A percentile compares a stretch with the other conserved stretches of the same genome.
Evolutionary conservation across 768 basidiomycete genomes (phyloP).

Genomic region (Coprinopsis cinerea): DNA sequence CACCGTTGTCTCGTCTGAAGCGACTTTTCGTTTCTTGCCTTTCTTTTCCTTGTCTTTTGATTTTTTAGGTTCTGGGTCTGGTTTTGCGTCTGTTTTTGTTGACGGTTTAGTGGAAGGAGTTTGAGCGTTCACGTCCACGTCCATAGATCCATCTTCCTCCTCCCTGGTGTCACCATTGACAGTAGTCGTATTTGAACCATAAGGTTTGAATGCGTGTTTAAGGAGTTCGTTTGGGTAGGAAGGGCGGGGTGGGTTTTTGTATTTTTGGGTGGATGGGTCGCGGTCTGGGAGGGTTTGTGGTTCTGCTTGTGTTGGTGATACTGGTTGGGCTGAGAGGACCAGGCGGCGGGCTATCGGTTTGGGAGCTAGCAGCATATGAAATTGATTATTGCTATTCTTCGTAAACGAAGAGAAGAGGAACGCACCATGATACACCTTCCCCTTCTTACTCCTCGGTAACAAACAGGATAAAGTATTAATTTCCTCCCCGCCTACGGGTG

Average conservation of each 20-base stretch:
- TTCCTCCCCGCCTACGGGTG: conserved; percentile 53
- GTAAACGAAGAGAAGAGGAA: neutral
- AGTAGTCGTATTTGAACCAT: conserved; percentile 35
- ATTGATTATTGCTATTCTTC: neutral
- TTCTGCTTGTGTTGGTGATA: conserved; percentile 27
- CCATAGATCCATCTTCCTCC: conserved; percentile 21
- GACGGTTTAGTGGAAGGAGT: conserved; percentile 2
- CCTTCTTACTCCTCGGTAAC: conserved; percentile 58
- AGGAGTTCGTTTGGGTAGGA: conserved; percentile 55
- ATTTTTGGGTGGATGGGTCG: conserved; percentile 16
- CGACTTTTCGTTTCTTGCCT: conserved; percentile 39
- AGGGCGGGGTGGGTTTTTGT: conserved; percentile 50
- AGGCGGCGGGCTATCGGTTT: conserved; percentile 53
- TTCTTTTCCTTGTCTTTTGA: conserved; percentile 15
- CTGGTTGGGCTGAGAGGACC: conserved; percentile 48
- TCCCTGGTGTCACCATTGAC: conserved; percentile 8
- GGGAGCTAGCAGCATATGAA: conserved; percentile 37
- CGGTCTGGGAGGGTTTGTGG: conserved; percentile 16
- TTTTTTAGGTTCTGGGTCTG: neutral
- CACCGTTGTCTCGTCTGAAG: conserved; percentile 22
- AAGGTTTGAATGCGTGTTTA: conserved; percentile 59
- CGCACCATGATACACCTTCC: conserved; percentile 54
- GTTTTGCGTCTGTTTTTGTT: neutral
- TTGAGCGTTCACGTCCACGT: conserved; percentile 15
- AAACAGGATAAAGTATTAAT: conserved; percentile 54